phyloP scores from a whole-genome alignment of 164 flowering plant species.

The Kalanchoe fedtschenkoi region DNA sequence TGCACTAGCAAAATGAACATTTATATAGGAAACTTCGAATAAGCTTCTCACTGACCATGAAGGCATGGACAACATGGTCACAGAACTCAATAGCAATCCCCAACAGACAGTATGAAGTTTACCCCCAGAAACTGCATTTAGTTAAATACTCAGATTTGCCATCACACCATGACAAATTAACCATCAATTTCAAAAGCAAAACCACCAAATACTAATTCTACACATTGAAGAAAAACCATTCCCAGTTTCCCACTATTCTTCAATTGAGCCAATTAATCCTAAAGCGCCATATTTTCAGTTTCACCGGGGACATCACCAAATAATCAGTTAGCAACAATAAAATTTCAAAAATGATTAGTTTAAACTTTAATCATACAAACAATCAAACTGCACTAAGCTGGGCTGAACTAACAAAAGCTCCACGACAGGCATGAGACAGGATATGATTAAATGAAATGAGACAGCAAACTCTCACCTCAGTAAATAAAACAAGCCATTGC shows the following conservation, averaged over 20 bases:
- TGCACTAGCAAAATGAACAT: not conserved
- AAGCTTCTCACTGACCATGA: conserved; percentile 45
- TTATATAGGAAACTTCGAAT: not conserved
- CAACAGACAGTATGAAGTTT: conserved; percentile 86
- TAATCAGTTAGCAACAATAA: too few species aligned
- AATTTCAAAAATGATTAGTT: not conserved
- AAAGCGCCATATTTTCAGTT: too few species aligned
- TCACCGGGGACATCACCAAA: too few species aligned
- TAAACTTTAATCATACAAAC: not conserved
- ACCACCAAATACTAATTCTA: too few species aligned
- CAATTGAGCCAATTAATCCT: too few species aligned
- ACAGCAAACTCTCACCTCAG: not conserved
- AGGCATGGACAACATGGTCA: conserved; percentile 85
- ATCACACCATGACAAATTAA: conserved; percentile 71
- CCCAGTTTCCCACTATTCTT: too few species aligned
- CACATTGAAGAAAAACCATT: too few species aligned
- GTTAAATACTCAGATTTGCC: conserved; percentile 78
- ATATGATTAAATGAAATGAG: too few species aligned
- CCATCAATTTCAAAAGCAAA: not conserved
- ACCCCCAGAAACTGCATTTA: conserved; percentile 95
- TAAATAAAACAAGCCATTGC: not conserved
- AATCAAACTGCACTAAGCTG: not conserved
- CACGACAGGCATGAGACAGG: too few species aligned
- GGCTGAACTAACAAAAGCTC: too few species aligned
- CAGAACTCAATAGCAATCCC: conserved; percentile 96